A percentile compares a stretch with the other conserved stretches of the same genome.
phyloP scores from a whole-genome alignment of 2,329 filamentous ascomycete species.

The Stagonosporopsis tanaceti region DNA sequence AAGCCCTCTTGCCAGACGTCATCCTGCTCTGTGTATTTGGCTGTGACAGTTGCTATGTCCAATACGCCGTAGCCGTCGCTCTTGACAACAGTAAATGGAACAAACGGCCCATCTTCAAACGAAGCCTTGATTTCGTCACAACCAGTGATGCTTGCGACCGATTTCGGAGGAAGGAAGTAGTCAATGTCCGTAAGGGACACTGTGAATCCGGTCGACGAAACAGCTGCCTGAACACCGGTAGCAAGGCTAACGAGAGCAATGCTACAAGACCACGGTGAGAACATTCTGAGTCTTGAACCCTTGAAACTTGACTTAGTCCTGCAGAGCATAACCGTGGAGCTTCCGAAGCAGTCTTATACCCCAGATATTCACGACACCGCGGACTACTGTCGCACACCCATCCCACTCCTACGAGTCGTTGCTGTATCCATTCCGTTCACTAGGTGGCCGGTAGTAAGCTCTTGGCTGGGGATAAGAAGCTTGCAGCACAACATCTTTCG shows the following conservation, averaged over 20 bases:
- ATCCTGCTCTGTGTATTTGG: slow-evolving; percentile 45
- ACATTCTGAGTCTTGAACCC: slow-evolving; percentile 18
- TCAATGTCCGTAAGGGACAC: slow-evolving; percentile 50
- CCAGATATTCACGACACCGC: not conserved
- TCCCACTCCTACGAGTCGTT: slow-evolving; percentile 5
- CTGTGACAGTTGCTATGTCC: slow-evolving; percentile 31
- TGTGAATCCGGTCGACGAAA: slow-evolving; percentile 51
- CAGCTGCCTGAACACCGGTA: slow-evolving; percentile 25
- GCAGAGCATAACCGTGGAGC: not conserved
- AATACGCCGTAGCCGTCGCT: slow-evolving; percentile 29
- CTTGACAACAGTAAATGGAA: slow-evolving; percentile 52
- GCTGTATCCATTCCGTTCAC: not conserved
- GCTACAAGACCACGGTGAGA: slow-evolving; percentile 9
- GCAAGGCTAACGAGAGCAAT: slow-evolving; percentile 15
- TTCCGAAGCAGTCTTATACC: slow-evolving; percentile 3
- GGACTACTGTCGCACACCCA: not conserved
- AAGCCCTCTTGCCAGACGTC: slow-evolving; percentile 55
- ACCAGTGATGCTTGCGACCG: slow-evolving; percentile 44
- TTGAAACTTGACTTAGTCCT: not conserved
- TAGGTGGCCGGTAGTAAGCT: not conserved
- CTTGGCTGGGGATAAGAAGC: slow-evolving; percentile 2
- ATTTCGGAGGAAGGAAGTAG: slow-evolving; percentile 52
- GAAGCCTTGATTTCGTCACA: slow-evolving; percentile 28
- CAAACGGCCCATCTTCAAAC: slow-evolving; percentile 35
- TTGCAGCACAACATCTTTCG: not conserved